Percentiles rank a stretch among this genome's conserved stretches.
These are phyloP conservation scores for Thuidium tamariscinum DNA, from an alignment of 225 moss, liverwort and hornwort species.

Conservation along the genomic window DNA sequence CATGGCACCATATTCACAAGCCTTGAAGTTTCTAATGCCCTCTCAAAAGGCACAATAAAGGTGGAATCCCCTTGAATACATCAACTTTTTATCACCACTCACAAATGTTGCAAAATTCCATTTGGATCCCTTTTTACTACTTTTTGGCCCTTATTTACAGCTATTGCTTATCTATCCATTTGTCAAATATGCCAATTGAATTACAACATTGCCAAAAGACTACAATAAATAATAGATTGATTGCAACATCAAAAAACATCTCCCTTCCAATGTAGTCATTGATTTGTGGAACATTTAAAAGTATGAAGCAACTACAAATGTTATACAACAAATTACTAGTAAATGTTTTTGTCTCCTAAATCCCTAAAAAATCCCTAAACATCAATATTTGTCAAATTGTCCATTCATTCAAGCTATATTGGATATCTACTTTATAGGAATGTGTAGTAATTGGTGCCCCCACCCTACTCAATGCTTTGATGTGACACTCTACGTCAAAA, in stretches of 20 bases:
- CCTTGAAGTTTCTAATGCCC: too few relatives aligned
- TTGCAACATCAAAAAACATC: neutral
- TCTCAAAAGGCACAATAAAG: fast-evolving
- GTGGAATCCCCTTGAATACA: neutral
- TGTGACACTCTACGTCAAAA: too few relatives aligned
- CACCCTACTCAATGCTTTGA: fast-evolving
- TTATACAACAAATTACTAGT: neutral
- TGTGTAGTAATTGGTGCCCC: fast-evolving
- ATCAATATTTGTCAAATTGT: neutral
- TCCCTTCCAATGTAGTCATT: neutral
- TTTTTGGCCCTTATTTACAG: fast-evolving
- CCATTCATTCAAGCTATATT: fast-evolving
- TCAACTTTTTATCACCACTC: neutral
- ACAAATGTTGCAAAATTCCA: neutral
- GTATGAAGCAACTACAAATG: neutral
- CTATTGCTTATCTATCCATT: too few relatives aligned
- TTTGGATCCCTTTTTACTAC: neutral
- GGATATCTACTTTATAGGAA: fast-evolving
- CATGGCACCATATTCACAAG: too few relatives aligned
- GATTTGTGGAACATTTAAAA: neutral
- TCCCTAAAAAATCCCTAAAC: neutral
- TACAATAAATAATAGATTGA: neutral
- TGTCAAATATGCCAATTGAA: fast-evolving
- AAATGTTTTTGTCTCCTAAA: neutral
- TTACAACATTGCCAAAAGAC: fast-evolving